Percentiles rank a stretch among this genome's conserved stretches.
Conservation (phyloP, 2,329 filamentous ascomycete species). For the Ampelomyces quisqualis region DNA sequence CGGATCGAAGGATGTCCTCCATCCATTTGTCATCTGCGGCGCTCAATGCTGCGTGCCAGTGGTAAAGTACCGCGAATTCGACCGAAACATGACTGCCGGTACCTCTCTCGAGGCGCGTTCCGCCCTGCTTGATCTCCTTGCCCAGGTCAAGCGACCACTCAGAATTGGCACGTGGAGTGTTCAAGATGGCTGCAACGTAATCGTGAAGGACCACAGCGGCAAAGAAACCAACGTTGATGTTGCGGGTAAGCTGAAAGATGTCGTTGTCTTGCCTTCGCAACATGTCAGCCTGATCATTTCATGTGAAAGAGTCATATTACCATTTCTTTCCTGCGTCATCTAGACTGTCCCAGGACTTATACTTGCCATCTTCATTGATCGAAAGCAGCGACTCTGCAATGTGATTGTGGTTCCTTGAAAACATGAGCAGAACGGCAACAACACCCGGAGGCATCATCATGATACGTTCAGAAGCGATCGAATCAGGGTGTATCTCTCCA, state of each 20-base stretch:
- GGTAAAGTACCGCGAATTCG: slow-evolving; percentile 84
- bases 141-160: slow-evolving; percentile 80
- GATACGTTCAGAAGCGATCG: slow-evolving; percentile 65
- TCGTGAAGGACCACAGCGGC: slow-evolving; percentile 70
- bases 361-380: slow-evolving; percentile 81
- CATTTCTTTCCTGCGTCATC: slow-evolving; percentile 40
- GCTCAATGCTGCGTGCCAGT: slow-evolving; percentile 79
- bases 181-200: slow-evolving; percentile 76
- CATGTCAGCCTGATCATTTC: too few species aligned
- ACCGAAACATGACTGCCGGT: slow-evolving; percentile 80
- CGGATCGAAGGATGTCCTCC: slow-evolving; percentile 51
- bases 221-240: slow-evolving; percentile 55
- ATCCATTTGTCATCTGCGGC: slow-evolving; percentile 78
- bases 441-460: slow-evolving; percentile 69
- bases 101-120: slow-evolving; percentile 60
- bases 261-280: slow-evolving; percentile 35
- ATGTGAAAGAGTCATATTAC: too few species aligned
- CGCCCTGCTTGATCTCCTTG: slow-evolving; percentile 58
- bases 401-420: slow-evolving; percentile 77
- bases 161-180: slow-evolving; percentile 68
- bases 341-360: slow-evolving; percentile 68
- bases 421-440: slow-evolving; percentile 65
- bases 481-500: slow-evolving; percentile 67
- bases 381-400: slow-evolving; percentile 72
- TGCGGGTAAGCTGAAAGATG: slow-evolving; percentile 58